Conservation (phyloP, 352 stramenopile genomes). For the Phytophthora boehmeriae region DNA sequence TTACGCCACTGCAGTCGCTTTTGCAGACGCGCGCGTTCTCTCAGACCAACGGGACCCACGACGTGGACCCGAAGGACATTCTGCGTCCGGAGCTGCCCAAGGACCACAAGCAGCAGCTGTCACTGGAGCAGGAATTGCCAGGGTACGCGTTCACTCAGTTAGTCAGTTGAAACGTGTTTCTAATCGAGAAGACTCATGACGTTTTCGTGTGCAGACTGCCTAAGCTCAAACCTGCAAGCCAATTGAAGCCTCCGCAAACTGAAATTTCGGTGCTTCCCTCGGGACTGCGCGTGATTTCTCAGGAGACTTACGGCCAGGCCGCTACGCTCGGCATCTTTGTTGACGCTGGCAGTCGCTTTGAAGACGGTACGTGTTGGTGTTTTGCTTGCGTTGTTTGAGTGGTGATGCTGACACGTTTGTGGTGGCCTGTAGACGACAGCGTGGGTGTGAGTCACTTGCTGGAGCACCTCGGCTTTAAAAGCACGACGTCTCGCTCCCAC, state of each 20-base stretch:
- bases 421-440: constrained; percentile 43
- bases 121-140: constrained; percentile 65
- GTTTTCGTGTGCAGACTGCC: constrained; percentile 63
- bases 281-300: constrained; percentile 95
- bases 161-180: background rate
- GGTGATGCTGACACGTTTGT: background rate
- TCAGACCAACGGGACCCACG: constrained; percentile 22
- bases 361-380: constrained; percentile 47
- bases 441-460: constrained; percentile 94
- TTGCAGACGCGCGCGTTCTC: constrained; percentile 47
- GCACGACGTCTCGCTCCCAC: constrained; percentile 83
- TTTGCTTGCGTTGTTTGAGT: background rate
- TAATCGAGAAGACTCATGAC: background rate
- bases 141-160: constrained; percentile 23
- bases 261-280: constrained; percentile 93
- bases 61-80: constrained; percentile 53
- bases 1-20: constrained; percentile 15
- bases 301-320: constrained; percentile 96
- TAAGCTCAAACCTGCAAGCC: constrained; percentile 82
- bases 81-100: constrained; percentile 51
- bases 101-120: constrained; percentile 53
- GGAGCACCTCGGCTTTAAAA: constrained; percentile 96
- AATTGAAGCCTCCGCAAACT: constrained; percentile 88
- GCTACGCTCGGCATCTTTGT: constrained; percentile 95
- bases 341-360: constrained; percentile 89